Conservation (phyloP, 2,329 filamentous ascomycete genomes). For the Beauveria sp. region DNA sequence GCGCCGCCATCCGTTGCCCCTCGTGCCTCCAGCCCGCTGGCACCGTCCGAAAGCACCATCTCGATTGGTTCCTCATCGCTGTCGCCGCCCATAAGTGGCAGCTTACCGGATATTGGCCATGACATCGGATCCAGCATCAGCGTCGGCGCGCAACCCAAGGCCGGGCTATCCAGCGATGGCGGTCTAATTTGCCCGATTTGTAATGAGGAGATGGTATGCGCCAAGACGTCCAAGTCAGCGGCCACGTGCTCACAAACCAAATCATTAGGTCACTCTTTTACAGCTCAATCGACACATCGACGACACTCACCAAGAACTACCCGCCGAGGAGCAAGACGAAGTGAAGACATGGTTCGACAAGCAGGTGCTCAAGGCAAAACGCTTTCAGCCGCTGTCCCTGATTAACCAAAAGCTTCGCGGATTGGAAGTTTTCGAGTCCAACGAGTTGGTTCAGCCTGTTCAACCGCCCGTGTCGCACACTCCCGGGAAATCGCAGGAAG, state of each 20-base stretch:
- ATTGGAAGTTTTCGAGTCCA: conserved; percentile 88
- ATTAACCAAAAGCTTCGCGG: conserved; percentile 92
- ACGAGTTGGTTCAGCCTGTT: conserved; percentile 51
- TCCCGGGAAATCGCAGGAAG: conserved; percentile 35
- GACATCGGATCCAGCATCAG: conserved; percentile 79
- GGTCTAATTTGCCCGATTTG: conserved; percentile 94
- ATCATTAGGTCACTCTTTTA: conserved; percentile 68
- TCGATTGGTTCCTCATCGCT: conserved; percentile 66
- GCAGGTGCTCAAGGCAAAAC: conserved; percentile 87
- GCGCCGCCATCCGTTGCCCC: conserved; percentile 51
- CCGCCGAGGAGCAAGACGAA: conserved; percentile 83
- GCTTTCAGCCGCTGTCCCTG: conserved; percentile 83
- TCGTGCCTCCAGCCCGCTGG: conserved; percentile 42
- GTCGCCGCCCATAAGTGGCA: conserved; percentile 53
- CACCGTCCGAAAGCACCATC: conserved; percentile 61
- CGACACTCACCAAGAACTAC: conserved; percentile 82
- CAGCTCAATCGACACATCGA: conserved; percentile 85
- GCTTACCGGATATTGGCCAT: conserved; percentile 62
- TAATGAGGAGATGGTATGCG: conserved; percentile 85
- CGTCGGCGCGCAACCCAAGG: conserved; percentile 46
- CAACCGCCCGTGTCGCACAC: conserved; percentile 23
- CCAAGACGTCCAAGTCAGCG: neutral
- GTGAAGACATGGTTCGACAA: conserved; percentile 96
- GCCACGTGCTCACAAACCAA: neutral
- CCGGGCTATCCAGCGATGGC: conserved; percentile 41